A percentile compares a stretch with the other conserved stretches of the same genome.
phyloP scores from a whole-genome alignment of 176 grass and related monocot genomes.

The sorghum (Sorghum bicolor) region Sorghum_bicolor_NCBIv3 NC_012873.2:56567501-56568000 shows the following conservation, averaged over 20 bases:
- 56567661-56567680: not conserved
- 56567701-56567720: conserved; percentile 25
- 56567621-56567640: not conserved
- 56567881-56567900: not conserved
- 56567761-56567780: conserved; percentile 46
- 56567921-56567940: not conserved
- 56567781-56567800: conserved; percentile 20
- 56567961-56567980: not conserved
- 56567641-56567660: not conserved
- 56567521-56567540: conserved; percentile 52
- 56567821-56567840: not conserved
- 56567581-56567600: conserved; percentile 57
- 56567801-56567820: not conserved
- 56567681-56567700: not conserved
- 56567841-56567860: not conserved
- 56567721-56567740: conserved; percentile 53
- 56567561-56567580: conserved; percentile 62
- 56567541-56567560: conserved; percentile 49
- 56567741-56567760: conserved; percentile 41
- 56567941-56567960: not conserved
- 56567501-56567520: conserved; percentile 58
- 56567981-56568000: not conserved
- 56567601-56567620: conserved; percentile 53
- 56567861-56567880: not conserved
- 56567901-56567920: conserved; percentile 4